Evolutionary conservation across 768 basidiomycete species (phyloP).

Genomic region (Lactarius tabidus): DNA sequence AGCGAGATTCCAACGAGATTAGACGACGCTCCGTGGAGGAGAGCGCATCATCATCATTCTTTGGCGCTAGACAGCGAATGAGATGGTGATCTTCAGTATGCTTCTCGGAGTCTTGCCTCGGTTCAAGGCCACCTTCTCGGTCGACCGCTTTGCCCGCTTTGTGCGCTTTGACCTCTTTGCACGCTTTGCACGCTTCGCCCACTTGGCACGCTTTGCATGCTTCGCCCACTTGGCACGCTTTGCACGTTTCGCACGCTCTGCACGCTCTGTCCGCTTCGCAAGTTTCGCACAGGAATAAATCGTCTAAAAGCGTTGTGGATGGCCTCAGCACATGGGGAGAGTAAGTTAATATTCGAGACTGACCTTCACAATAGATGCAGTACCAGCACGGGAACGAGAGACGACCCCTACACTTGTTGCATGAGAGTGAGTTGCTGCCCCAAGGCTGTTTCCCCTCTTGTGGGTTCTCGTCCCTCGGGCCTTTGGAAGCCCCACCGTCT

Average conservation of each 20-base stretch:
- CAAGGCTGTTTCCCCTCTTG: too few relatives aligned
- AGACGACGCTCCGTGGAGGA: conserved; percentile 5
- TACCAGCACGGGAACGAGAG: conserved; percentile 33
- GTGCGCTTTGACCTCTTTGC: too few relatives aligned
- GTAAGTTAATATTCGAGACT: neutral
- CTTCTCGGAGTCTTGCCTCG: neutral
- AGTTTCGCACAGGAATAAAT: conserved; percentile 24
- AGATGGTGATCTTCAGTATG: conserved; percentile 5
- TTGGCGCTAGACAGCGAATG: conserved; percentile 9
- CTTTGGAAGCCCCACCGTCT: neutral
- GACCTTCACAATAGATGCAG: conserved; percentile 31
- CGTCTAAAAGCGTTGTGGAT: neutral
- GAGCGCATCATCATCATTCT: neutral
- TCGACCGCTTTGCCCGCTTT: too few relatives aligned
- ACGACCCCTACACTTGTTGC: conserved; percentile 26
- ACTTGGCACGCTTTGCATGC: too few relatives aligned
- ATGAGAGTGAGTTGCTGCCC: conserved; percentile 17
- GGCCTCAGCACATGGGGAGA: neutral
- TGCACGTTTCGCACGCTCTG: too few relatives aligned
- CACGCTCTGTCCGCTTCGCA: too few relatives aligned
- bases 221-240: too few relatives aligned
- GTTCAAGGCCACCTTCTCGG: neutral
- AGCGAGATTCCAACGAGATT: conserved; percentile 5
- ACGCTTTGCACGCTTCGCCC: too few relatives aligned
- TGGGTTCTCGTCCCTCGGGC: neutral